A percentile compares a stretch with the other conserved stretches of the same genome.
Evolutionary conservation across 495 filamentous ascomycete species (phyloP).

Genomic region (Neurospora sp.): DNA sequence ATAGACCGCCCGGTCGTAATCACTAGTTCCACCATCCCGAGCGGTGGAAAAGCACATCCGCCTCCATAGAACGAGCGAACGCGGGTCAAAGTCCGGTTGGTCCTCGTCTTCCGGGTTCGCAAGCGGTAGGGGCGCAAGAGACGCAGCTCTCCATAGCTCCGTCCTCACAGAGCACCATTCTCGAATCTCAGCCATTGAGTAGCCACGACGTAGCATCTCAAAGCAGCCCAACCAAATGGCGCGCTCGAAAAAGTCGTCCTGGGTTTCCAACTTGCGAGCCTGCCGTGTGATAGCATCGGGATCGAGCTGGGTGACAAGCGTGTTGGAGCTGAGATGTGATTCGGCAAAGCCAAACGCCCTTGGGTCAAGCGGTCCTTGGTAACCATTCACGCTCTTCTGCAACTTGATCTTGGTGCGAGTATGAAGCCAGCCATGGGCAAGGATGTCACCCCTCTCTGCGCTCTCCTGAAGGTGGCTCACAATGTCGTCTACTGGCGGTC

Average conservation of each 20-base stretch:
- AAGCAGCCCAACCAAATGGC: slow-evolving; percentile 83
- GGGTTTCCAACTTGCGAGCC: slow-evolving; percentile 55
- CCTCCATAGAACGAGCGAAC: slow-evolving; percentile 59
- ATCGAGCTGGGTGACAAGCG: slow-evolving; percentile 81
- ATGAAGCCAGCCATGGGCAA: slow-evolving; percentile 83
- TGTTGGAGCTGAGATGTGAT: slow-evolving; percentile 47
- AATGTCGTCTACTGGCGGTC: slow-evolving; percentile 61
- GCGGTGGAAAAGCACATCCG: slow-evolving; percentile 73
- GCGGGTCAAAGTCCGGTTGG: slow-evolving; percentile 29
- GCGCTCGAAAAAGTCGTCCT: slow-evolving; percentile 77
- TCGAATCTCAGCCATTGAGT: slow-evolving; percentile 56
- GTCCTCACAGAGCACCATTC: slow-evolving; percentile 72
- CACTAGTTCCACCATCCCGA: slow-evolving; percentile 51
- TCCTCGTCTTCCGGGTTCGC: slow-evolving; percentile 31
- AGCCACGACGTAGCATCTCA: slow-evolving; percentile 77
- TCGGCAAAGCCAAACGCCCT: slow-evolving; percentile 44
- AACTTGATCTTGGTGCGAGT: slow-evolving; percentile 84
- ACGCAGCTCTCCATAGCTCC: slow-evolving; percentile 76
- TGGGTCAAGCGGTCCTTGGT: slow-evolving; percentile 55
- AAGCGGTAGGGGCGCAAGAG: slow-evolving; percentile 47
- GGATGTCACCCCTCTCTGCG: slow-evolving; percentile 52
- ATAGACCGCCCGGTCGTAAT: slow-evolving; percentile 84
- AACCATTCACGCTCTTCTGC: slow-evolving; percentile 64
- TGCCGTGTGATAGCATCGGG: slow-evolving; percentile 83
- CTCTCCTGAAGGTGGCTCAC: slow-evolving; percentile 63